Percentiles rank a stretch among this genome's conserved stretches.
phyloP scores from a whole-genome alignment of 306 rosid species.

The Vicia sativa region DNA sequence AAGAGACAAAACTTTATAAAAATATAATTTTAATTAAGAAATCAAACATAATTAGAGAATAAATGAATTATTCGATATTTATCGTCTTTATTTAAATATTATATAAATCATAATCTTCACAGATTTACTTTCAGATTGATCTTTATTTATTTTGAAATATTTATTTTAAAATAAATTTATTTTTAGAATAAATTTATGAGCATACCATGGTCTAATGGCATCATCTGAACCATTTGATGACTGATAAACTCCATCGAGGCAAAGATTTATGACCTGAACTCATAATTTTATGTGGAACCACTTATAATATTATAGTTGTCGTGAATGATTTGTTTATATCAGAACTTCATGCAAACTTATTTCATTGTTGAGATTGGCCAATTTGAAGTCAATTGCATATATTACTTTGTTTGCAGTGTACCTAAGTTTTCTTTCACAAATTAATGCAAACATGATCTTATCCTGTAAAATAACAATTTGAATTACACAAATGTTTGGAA shows the following conservation, averaged over 20 bases:
- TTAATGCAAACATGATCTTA: neutral
- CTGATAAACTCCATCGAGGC: conserved; percentile 83
- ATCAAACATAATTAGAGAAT: no score
- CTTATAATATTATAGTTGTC: conserved; percentile 19
- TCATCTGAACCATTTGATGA: conserved; percentile 95
- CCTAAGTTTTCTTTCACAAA: neutral
- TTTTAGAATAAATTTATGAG: no score
- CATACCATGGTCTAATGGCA: conserved; percentile 78
- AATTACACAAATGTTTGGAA: neutral
- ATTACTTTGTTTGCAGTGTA: neutral
- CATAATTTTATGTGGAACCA: neutral
- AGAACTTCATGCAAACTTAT: neutral
- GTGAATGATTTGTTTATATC: neutral
- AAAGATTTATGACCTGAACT: conserved; percentile 30
- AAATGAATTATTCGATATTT: no score
- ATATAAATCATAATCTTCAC: no score
- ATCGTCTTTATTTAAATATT: no score
- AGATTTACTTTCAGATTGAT: no score
- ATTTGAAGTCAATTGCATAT: neutral
- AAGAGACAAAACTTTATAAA: no score
- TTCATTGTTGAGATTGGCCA: conserved; percentile 5
- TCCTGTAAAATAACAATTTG: no score
- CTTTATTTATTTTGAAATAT: no score
- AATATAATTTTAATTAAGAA: no score
- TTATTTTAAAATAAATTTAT: no score